phyloP scores from a whole-genome alignment of 176 grass and related monocot genomes.

The Oryza punctata region DNA sequence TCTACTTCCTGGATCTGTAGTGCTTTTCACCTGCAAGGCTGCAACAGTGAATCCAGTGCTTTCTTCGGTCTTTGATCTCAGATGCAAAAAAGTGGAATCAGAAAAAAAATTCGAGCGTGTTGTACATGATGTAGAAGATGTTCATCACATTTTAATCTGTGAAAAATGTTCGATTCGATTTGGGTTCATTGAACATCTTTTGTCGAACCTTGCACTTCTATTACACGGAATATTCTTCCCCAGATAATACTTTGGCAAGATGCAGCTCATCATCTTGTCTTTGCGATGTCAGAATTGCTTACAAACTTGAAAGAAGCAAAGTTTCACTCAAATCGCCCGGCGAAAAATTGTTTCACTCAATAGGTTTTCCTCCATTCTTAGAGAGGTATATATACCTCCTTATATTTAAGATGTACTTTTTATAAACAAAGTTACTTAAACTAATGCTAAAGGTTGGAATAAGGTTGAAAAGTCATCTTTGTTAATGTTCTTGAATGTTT shows the following conservation, averaged over 20 bases:
- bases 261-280: background rate
- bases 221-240: background rate
- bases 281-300: background rate
- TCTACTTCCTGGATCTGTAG: slow-evolving; percentile 4
- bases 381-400: too few relatives aligned
- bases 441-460: too few relatives aligned
- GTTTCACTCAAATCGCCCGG: background rate
- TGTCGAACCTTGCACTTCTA: background rate
- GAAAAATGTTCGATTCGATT: slow-evolving; percentile 39
- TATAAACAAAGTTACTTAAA: too few relatives aligned
- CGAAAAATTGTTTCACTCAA: background rate
- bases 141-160: slow-evolving; percentile 22
- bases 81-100: slow-evolving; percentile 17
- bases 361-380: too few relatives aligned
- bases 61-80: slow-evolving; percentile 35
- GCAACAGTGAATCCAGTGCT: background rate
- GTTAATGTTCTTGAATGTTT: too few relatives aligned
- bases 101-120: background rate
- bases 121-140: slow-evolving; percentile 47
- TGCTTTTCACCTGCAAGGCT: slow-evolving; percentile 2
- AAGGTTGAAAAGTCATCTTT: too few relatives aligned
- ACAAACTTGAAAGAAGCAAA: background rate
- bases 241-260: background rate
- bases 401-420: too few relatives aligned
- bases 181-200: background rate